Evolutionary conservation across 768 basidiomycete genomes (phyloP).

Genomic region (Tephrocybe sp.): DNA sequence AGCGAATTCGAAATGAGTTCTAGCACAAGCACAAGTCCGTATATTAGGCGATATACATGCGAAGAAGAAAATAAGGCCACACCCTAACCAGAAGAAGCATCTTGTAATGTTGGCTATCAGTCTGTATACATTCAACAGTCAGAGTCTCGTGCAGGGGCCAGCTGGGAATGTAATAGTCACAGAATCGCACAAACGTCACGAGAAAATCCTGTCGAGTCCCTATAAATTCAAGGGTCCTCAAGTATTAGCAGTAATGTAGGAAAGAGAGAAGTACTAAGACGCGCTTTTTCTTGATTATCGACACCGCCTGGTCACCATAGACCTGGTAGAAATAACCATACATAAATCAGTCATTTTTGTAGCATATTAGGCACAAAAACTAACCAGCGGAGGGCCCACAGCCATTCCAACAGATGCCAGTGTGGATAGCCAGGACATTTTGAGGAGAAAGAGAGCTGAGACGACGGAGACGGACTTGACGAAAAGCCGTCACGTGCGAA

Average conservation of each 20-base stretch:
- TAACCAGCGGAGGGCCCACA: conserved; percentile 71
- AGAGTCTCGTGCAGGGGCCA: conserved; percentile 9
- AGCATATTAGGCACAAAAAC: conserved; percentile 6
- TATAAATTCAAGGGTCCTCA: conserved; percentile 25
- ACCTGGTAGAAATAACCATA: conserved; percentile 46
- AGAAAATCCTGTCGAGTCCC: conserved; percentile 85
- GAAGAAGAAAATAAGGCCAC: conserved; percentile 9
- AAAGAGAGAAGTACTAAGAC: no score
- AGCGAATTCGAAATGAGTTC: conserved; percentile 70
- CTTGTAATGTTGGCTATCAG: conserved; percentile 83
- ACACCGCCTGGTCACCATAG: conserved; percentile 79
- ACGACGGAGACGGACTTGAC: neutral
- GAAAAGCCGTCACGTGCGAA: neutral
- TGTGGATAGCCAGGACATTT: conserved; percentile 64
- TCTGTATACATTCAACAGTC: conserved; percentile 32
- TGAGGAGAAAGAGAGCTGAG: neutral
- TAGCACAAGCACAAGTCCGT: conserved; percentile 18
- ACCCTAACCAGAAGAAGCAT: conserved; percentile 91
- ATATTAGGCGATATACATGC: no score
- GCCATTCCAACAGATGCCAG: conserved; percentile 81
- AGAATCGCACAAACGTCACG: conserved; percentile 85
- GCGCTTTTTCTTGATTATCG: conserved; percentile 78
- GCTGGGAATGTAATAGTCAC: conserved; percentile 35
- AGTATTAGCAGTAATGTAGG: neutral
- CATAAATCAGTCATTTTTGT: neutral